Evolutionary conservation across 345 rosid species (phyloP).

Genomic region (Hibiscus trionum): DNA sequence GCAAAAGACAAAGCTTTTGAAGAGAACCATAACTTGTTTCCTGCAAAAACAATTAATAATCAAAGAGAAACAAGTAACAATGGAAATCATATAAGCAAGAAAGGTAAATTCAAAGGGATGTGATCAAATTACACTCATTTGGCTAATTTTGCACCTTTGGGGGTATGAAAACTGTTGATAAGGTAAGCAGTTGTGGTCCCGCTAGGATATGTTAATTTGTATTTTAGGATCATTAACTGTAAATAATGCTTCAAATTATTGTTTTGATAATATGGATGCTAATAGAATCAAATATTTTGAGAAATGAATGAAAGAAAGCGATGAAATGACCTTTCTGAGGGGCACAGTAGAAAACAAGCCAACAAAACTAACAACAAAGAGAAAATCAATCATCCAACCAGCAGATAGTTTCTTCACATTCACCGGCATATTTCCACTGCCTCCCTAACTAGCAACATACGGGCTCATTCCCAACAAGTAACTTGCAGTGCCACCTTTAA

Average conservation of each 20-base stretch:
- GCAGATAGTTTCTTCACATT: slow-evolving; percentile 55
- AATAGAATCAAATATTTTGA: neutral
- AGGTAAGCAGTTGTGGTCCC: slow-evolving; percentile 93
- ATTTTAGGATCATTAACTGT: slow-evolving; percentile 74
- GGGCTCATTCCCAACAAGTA: slow-evolving; percentile 75
- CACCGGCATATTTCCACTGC: slow-evolving; percentile 35
- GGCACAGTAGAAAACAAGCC: slow-evolving; percentile 80
- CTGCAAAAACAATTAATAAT: slow-evolving; percentile 14
- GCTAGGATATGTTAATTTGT: slow-evolving; percentile 82
- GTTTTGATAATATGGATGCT: neutral
- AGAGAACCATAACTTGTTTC: slow-evolving; percentile 49
- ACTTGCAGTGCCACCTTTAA: slow-evolving; percentile 71
- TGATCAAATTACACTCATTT: slow-evolving; percentile 35
- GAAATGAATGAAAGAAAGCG: neutral
- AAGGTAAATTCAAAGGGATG: neutral
- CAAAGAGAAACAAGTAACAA: neutral
- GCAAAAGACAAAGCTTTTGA: slow-evolving; percentile 40
- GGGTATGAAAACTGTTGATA: slow-evolving; percentile 89
- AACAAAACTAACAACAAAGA: slow-evolving; percentile 74
- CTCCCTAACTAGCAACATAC: slow-evolving; percentile 41
- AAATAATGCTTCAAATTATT: neutral
- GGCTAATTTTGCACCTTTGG: slow-evolving; percentile 82
- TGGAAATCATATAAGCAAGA: neutral
- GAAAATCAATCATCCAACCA: slow-evolving; percentile 77
- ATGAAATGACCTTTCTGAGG: slow-evolving; percentile 52